Conservation (phyloP, 768 basidiomycete genomes). For the Collybia mongolica region DNA sequence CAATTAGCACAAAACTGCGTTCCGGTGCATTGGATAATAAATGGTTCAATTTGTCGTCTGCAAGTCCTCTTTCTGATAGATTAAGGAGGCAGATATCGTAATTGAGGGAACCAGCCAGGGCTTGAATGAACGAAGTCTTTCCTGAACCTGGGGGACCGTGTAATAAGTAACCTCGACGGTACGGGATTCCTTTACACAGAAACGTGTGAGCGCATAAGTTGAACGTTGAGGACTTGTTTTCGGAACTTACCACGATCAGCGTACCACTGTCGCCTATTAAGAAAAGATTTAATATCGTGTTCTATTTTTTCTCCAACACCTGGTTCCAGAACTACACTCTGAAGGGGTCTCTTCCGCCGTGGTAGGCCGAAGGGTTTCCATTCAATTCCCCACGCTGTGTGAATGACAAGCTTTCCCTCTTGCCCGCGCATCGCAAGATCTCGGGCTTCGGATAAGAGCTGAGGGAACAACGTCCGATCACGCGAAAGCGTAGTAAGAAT, state of each 20-base stretch:
- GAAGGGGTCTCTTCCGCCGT: constrained; percentile 78
- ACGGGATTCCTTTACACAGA: constrained; percentile 78
- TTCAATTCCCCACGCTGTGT: constrained; percentile 95
- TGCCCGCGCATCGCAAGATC: constrained; percentile 82
- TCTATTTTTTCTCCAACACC: constrained; percentile 87
- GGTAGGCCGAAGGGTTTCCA: constrained; percentile 97
- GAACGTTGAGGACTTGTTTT: not conserved
- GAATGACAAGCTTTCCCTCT: constrained; percentile 93
- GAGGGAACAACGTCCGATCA: constrained; percentile 78
- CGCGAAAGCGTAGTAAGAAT: constrained; percentile 90
- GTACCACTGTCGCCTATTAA: constrained; percentile 89
- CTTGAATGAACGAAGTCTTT: constrained; percentile 98
- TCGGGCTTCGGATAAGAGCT: constrained; percentile 84
- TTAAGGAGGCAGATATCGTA: constrained; percentile 98
- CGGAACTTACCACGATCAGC: constrained; percentile 79
- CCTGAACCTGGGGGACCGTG: constrained; percentile 98
- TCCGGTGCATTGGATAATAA: constrained; percentile 92
- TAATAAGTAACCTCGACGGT: constrained; percentile 91
- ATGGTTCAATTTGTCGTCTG: constrained; percentile 95
- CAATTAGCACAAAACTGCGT: constrained; percentile 90
- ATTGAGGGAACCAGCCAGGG: constrained; percentile 85
- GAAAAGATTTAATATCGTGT: constrained; percentile 76
- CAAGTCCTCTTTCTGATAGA: constrained; percentile 91
- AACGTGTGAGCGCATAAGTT: constrained; percentile 1
- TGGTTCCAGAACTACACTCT: constrained; percentile 83